These are phyloP conservation scores for Sphagnum fallax DNA, from an alignment of 228 moss, liverwort and hornwort species.

Conservation along the genomic window DNA sequence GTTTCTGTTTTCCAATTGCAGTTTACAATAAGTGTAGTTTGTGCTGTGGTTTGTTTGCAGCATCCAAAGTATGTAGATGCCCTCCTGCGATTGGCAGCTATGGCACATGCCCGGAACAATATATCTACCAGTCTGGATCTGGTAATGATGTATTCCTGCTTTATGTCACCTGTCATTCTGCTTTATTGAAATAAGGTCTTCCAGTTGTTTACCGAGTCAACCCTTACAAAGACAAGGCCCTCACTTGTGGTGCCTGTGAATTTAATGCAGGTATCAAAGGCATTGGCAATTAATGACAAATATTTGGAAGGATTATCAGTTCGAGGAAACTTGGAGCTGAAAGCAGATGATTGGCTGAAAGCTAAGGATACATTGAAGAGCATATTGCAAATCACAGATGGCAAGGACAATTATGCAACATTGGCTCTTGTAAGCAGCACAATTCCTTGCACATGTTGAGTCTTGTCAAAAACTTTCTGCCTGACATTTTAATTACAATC, in stretches of 20 bases:
- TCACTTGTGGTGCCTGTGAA: not conserved
- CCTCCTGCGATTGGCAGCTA: constrained; percentile 80
- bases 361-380: constrained; percentile 94
- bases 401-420: constrained; percentile 79
- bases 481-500: not conserved
- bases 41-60: constrained; percentile 10
- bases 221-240: not conserved
- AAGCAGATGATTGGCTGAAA: constrained; percentile 93
- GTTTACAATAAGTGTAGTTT: not conserved
- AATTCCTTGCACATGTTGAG: not conserved
- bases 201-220: not conserved
- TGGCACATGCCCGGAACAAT: constrained; percentile 83
- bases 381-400: constrained; percentile 71
- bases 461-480: not conserved
- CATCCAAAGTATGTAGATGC: constrained; percentile 93
- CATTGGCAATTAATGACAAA: constrained; percentile 64
- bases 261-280: constrained; percentile 52
- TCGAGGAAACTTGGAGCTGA: constrained; percentile 82
- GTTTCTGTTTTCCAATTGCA: no score
- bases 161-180: no score
- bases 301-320: constrained; percentile 85
- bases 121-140: constrained; percentile 57
- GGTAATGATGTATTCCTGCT: constrained; percentile 14
- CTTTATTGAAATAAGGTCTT: not conserved
- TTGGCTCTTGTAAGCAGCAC: constrained; percentile 48